Base-by-base conservation (phyloP, 257 asterid genomes). In the Solanum corneliomulleri region DNA sequence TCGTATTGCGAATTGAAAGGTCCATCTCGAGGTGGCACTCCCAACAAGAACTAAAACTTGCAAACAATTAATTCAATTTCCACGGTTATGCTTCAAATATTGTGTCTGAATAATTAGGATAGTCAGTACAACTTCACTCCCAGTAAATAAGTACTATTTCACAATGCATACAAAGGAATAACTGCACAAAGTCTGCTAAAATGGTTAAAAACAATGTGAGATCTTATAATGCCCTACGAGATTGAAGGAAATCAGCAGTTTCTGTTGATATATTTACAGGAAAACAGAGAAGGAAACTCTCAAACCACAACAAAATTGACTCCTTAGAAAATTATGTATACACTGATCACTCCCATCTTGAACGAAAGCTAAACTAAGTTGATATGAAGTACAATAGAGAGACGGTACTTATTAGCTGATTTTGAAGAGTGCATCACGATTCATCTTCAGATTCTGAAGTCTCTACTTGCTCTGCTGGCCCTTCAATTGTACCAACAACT, bases 391-490 rank as follows among this genome's bases (percentile, higher is more conserved):
- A 49, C 44, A 29, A 47, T 66, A 80, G 66, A 27, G 68, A 10
- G 84, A 77, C 6, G 42, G 64, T 27, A 78, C 84, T 78, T 77
- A 12, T 45, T 27, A 78, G 31, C 25, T 45, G 64, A 45, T 25
- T 78, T 25, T 25, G 5, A 25, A 27, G 31, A 80, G 25, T 6
- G 69, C 45, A 81, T 81, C 70, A 81, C 7, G 47, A 31, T 31
- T 91, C 95, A 47, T 88, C 89, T 20, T 92, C 95, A 11, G 93
- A 90, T 39, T 91, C 97, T 75, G 98, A 92, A 89, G 92, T 88
- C 87, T 91, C 94, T 20, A 29, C 85, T 80, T 47, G 85, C 11
- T 80, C 70, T 7, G 42, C 85, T 83, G 92, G 93, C 56, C 93
- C 95, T 93, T 89, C 97, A 60, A 92, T 89, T 76, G 93, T 87